phyloP scores from a whole-genome alignment of 371 early-diverging fungal genomes.

The Haplosporangium sp. region DNA sequence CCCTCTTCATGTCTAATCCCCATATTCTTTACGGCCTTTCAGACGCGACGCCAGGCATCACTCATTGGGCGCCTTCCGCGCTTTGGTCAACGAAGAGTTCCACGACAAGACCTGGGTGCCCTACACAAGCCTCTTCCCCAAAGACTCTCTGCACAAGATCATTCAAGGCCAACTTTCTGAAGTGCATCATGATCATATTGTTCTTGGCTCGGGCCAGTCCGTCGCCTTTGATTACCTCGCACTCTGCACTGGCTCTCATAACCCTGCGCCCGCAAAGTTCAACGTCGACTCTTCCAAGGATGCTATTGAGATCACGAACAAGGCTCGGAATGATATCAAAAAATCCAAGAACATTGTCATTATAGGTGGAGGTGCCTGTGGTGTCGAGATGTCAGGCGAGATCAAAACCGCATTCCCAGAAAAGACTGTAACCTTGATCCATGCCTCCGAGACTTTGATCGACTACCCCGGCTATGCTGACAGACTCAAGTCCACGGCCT shows the following conservation, averaged over 20 bases:
- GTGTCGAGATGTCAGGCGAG: slow-evolving; percentile 73
- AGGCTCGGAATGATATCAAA: slow-evolving; percentile 60
- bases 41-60: slow-evolving; percentile 61
- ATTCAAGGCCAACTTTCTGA: slow-evolving; percentile 58
- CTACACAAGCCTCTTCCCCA: slow-evolving; percentile 61
- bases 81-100: slow-evolving; percentile 59
- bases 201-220: slow-evolving; percentile 59
- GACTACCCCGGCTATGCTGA: slow-evolving; percentile 58
- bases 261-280: slow-evolving; percentile 55
- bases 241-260: slow-evolving; percentile 75
- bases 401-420: slow-evolving; percentile 61
- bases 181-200: slow-evolving; percentile 57
- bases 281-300: slow-evolving; percentile 41
- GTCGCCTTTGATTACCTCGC: slow-evolving; percentile 77
- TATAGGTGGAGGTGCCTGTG: slow-evolving; percentile 76
- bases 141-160: slow-evolving; percentile 55
- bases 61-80: slow-evolving; percentile 60
- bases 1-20: not conserved
- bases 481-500: slow-evolving; percentile 60
- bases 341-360: slow-evolving; percentile 65
- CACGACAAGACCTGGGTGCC: slow-evolving; percentile 65
- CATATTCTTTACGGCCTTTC: not conserved
- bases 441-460: slow-evolving; percentile 50
- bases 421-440: slow-evolving; percentile 67
- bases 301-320: slow-evolving; percentile 34